Percentiles rank a stretch among this genome's conserved stretches.
These are phyloP conservation scores for Xylaria multiplex DNA, from an alignment of 2,329 filamentous ascomycete genomes.

Conservation along the genomic window DNA sequence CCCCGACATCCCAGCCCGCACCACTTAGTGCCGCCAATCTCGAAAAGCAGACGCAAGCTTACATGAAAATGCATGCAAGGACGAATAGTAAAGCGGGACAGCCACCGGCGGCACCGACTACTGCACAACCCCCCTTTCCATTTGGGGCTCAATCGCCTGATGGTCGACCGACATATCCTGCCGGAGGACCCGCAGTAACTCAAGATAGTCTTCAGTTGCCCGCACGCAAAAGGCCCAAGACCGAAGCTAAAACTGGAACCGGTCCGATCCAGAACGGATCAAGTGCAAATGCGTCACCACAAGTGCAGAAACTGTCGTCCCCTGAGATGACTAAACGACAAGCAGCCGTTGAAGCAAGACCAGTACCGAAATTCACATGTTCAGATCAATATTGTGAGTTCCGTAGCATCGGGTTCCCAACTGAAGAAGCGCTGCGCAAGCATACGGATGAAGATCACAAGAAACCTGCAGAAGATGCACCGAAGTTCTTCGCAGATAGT, in stretches of 20 bases:
- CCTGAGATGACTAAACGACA: constrained; percentile 57
- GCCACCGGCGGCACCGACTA: constrained; percentile 66
- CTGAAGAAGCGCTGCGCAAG: constrained; percentile 62
- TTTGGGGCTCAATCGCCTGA: constrained; percentile 68
- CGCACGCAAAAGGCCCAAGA: constrained; percentile 66
- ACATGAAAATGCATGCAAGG: constrained; percentile 59
- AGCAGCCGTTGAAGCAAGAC: constrained; percentile 46
- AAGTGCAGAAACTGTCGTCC: constrained; percentile 59
- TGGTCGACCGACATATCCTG: constrained; percentile 65
- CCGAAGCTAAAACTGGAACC: constrained; percentile 57
- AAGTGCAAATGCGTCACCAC: constrained; percentile 58
- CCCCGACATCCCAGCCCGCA: constrained; percentile 49
- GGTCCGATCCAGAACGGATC: constrained; percentile 54
- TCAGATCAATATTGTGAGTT: constrained; percentile 65
- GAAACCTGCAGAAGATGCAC: constrained; percentile 64
- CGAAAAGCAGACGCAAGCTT: constrained; percentile 62
- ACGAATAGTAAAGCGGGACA: constrained; percentile 59
- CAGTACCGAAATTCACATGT: constrained; percentile 57
- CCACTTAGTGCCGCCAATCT: constrained; percentile 60
- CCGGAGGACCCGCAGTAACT: constrained; percentile 62
- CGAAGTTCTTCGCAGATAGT: constrained; percentile 62
- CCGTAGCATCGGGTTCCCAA: constrained; percentile 60
- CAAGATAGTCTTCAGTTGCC: constrained; percentile 66
- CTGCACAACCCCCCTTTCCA: constrained; percentile 65
- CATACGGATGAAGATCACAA: constrained; percentile 70